Base-by-base conservation (phyloP, 345 rosid species). In the Schrenkiella parvula region DNA sequence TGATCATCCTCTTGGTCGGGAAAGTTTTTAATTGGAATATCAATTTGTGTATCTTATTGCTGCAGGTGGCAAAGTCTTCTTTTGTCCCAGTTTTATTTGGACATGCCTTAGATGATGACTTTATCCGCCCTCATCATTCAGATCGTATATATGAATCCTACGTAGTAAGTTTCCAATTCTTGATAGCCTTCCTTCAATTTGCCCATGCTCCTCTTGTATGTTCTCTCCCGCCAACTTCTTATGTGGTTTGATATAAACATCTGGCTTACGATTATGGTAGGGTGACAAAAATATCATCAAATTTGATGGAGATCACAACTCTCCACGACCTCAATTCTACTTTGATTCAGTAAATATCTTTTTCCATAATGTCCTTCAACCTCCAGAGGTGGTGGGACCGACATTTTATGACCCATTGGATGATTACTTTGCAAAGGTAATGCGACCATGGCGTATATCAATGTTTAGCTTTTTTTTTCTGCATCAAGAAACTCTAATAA, bases 281-380 rank as follows among this genome's bases (percentile, higher is more conserved):
- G 99, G 99, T 32, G 97, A 93, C 86, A 95, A 95, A 85, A 95
- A 95, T 74, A 85, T 95, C 51, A 91, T 95, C 81, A 95, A 91
- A 72, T 95, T 95, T 74, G 96, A 91, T 68, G 99, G 99, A 82
- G 99, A 95, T 75, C 99, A 95, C 82, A 95, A 95, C 75, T 91
- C 99, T 39, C 93, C 90, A 21, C 92, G 99, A 26, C 99, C 99
- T 28, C 99, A 79, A 25, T 95, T 95, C 65, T 95, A 95, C 81
- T 95, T 91, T 75, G 97, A 95, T 82, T 95, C 99, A 5, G 75
- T 91, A 70, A 91, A 91, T 72, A 95, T 95, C 8, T 95, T 95
- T 77, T 95, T 95, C 83, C 95, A 89, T 80, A 95, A 95, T 72
- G 97, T 95, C 57, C 80, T 95, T 78, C 99, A 80, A 74, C 99